Evolutionary conservation across 148 eudicot species (phyloP), one percentile per base, ranked within the genome.

Genomic region (Fallopia convolvulus): DNA sequence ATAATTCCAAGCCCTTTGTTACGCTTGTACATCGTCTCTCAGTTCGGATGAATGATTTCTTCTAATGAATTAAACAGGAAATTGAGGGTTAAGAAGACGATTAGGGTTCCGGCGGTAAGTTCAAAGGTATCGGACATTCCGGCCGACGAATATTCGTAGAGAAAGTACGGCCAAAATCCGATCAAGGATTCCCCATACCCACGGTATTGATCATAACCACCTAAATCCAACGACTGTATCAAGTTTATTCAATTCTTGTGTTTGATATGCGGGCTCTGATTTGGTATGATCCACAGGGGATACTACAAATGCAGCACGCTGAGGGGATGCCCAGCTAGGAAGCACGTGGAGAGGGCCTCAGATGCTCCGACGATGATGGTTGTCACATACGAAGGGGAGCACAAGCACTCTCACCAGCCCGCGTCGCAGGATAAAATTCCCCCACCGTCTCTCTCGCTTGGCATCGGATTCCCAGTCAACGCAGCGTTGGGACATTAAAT

Each of bases 381-480:
- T 0, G 90, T 92, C 4, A 92, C 93, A 0, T 92, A 92, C 83
- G 91, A 87, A 70, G 92, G 91, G 17, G 94, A 92, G n/a, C 97
- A 92, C 82, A 79, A 74, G 40, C 97, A 92, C 72, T 42, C 81
- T 23, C 76, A 44, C 1, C 74, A 73, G 10, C 73, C 60, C 41
- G 77, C 71, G 76, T 56, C 70, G 70, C 79, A 72, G 77, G 75
- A 41, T 53, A 78, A 71, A 6, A 42, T 78, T 13, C 21, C 75
- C 30, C 32, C 26, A 5, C 50, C 74, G 23, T 44, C 74, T 41
- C 36, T 48, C 33, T 42, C 75, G 8, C 32, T 73, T 5, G 72
- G 46, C 46, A 33, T 68, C 21, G 72, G 72, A 68, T 68, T 68
- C 46, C 72, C 72, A 32, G 70, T 65, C 70, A 65, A 65, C 70